These are phyloP conservation scores for Candida mattraensis DNA, from an alignment of 805 yeast genomes.

Conservation along the genomic window DNA sequence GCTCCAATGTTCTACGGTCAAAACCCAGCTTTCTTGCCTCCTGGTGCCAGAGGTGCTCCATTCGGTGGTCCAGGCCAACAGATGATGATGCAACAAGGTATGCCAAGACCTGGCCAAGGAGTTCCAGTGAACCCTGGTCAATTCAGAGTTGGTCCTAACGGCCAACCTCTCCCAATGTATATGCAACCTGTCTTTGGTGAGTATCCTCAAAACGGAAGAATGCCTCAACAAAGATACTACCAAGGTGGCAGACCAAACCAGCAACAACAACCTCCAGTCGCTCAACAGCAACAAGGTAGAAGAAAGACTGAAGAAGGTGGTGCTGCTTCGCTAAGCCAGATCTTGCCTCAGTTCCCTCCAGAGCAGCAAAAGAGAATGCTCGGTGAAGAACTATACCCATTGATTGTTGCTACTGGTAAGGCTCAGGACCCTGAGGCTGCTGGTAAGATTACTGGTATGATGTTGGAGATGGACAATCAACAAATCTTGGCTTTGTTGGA, in stretches of 20 bases:
- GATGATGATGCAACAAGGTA: slow-evolving; percentile 66
- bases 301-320: slow-evolving; percentile 32
- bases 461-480: slow-evolving; percentile 89
- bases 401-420: slow-evolving; percentile 82
- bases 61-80: slow-evolving; percentile 80
- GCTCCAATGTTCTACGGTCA: slow-evolving; percentile 85
- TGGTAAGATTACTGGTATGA: slow-evolving; percentile 98
- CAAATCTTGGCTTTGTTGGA: slow-evolving; percentile 87
- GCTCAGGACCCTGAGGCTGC: slow-evolving; percentile 93
- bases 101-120: slow-evolving; percentile 59
- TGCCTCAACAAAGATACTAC: slow-evolving; percentile 45
- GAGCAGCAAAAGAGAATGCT: slow-evolving; percentile 96
- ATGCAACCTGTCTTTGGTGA: slow-evolving; percentile 78
- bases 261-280: slow-evolving; percentile 22
- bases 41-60: slow-evolving; percentile 77
- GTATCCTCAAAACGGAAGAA: slow-evolving; percentile 60
- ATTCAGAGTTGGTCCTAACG: slow-evolving; percentile 75
- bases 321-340: slow-evolving; percentile 53
- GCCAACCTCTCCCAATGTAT: slow-evolving; percentile 80
- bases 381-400: slow-evolving; percentile 96
- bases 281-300: slow-evolving; percentile 25
- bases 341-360: slow-evolving; percentile 65
- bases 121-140: slow-evolving; percentile 57
- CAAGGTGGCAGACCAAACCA: slow-evolving; percentile 38
- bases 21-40: slow-evolving; percentile 71